Evolutionary conservation across 805 yeast species (phyloP), one percentile per base, ranked within the genome.

Genomic region (Alloascoidea africana): DNA sequence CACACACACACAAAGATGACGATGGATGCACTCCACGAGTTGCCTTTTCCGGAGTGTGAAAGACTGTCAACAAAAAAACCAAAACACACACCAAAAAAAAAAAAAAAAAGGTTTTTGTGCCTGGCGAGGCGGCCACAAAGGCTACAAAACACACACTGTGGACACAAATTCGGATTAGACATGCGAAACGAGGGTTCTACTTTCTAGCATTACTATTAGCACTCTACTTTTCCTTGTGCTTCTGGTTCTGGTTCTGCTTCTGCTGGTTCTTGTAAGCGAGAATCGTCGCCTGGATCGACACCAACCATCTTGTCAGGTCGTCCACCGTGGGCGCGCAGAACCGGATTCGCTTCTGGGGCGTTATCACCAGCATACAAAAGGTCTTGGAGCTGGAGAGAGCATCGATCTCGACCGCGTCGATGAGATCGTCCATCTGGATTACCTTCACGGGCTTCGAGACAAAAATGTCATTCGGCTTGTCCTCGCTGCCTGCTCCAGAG

Each of bases 351-450:
- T 68, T 68, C 35, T 49, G 46, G 2, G 67, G 64, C 0, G 73
- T 65, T 30, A 70, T 66, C 14, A 70, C 51, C 39, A 66, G 51
- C 46, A 70, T 48, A 44, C 76, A 69, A 56, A 60, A 66, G 32
- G 43, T 43, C 43, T 62, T 66, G 15, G 65, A 48, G 39, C 54
- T 56, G 13, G 69, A 59, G 32, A 65, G 38, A 1, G 71, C 65
- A 39, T 70, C 75, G 18, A 68, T 46, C 44, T 70, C 76, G 23
- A 69, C 65, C 17, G 62, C 70, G 42, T 69, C 75, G 8, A 62
- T 46, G 13, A 69, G 44, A 17, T 63, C 59, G 3, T 49, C 46
- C 14, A 62, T 43, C 14, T 51, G 49, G 13, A 68, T 50, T 38
- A 51, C 42, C 42, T 64, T 61, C 41, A 49, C 39, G 2, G 62